A percentile compares a stretch with the other conserved stretches of the same genome.
These are phyloP conservation scores for Blastobotrys terrestris DNA, from an alignment of 805 yeast genomes.

Conservation along the genomic window DNA sequence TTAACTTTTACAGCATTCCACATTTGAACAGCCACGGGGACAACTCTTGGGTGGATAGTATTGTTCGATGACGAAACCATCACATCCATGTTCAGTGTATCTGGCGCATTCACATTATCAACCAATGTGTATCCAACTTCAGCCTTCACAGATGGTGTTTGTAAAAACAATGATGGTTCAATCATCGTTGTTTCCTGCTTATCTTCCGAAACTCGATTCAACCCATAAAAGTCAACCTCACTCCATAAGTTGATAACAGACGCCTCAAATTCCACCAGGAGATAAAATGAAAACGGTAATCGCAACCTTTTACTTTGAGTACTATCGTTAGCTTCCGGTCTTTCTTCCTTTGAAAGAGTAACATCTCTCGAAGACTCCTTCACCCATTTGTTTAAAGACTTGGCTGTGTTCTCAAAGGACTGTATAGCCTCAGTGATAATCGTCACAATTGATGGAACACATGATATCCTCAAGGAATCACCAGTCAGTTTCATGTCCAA, in stretches of 20 bases:
- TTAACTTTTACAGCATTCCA: constrained; percentile 31
- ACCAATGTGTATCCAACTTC: constrained; percentile 43
- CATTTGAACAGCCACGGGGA: constrained; percentile 67
- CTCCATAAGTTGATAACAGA: constrained; percentile 24
- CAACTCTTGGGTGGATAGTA: constrained; percentile 62
- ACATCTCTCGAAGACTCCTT: not conserved
- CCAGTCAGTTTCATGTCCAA: constrained; percentile 21
- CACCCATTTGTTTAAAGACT: not conserved
- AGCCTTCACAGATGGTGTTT: constrained; percentile 68
- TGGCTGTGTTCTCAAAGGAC: constrained; percentile 32
- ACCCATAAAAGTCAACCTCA: constrained; percentile 13
- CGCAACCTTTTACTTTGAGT: not conserved
- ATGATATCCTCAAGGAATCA: constrained; percentile 22
- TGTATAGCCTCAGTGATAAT: constrained; percentile 40
- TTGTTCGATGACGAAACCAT: constrained; percentile 67
- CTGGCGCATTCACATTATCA: constrained; percentile 10
- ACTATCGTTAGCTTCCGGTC: not conserved
- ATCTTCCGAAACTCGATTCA: constrained; percentile 4
- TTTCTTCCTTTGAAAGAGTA: not conserved
- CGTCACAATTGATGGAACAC: constrained; percentile 30
- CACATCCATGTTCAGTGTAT: constrained; percentile 40
- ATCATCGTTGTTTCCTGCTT: constrained; percentile 2
- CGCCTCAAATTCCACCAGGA: constrained; percentile 21
- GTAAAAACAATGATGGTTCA: constrained; percentile 42
- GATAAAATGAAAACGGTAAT: constrained; percentile 16